These are phyloP conservation scores for Scleroderma bovista DNA, from an alignment of 768 basidiomycete species.

Conservation along the genomic window DNA sequence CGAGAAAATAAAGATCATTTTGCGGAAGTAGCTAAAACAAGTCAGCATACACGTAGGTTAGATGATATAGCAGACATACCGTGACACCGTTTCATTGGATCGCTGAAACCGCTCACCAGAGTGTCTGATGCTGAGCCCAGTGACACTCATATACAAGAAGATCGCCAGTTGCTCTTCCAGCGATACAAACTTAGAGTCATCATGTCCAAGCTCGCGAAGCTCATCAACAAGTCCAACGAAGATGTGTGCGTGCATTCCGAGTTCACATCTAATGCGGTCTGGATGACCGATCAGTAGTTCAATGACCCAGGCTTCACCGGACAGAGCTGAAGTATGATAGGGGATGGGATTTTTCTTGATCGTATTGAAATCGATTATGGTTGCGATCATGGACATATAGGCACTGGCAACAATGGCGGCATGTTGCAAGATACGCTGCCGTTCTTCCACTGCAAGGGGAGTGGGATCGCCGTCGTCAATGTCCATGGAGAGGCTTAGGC, in stretches of 20 bases:
- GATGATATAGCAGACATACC: too few relatives aligned
- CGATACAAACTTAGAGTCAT: constrained; percentile 18
- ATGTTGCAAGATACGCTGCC: too few relatives aligned
- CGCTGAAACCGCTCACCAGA: neutral
- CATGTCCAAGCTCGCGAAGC: neutral
- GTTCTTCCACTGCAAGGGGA: too few relatives aligned
- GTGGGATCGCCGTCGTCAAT: too few relatives aligned
- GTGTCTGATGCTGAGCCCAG: neutral
- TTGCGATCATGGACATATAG: too few relatives aligned
- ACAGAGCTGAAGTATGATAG: constrained; percentile 20
- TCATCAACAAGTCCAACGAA: neutral
- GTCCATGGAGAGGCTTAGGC: too few relatives aligned
- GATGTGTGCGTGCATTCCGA: constrained; percentile 7
- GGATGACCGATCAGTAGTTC: constrained; percentile 16
- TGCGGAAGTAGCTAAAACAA: too few relatives aligned
- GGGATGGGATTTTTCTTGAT: neutral
- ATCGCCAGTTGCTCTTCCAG: constrained; percentile 35
- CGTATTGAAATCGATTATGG: too few relatives aligned
- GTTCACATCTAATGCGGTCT: constrained; percentile 11
- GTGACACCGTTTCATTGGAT: too few relatives aligned
- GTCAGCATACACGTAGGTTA: too few relatives aligned
- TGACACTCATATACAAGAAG: constrained; percentile 27
- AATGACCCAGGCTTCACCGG: constrained; percentile 16
- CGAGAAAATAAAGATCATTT: too few relatives aligned
- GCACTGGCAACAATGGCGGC: too few relatives aligned